Conservation (phyloP, 495 filamentous ascomycete species). For the Aspergillus panamensis region DNA sequence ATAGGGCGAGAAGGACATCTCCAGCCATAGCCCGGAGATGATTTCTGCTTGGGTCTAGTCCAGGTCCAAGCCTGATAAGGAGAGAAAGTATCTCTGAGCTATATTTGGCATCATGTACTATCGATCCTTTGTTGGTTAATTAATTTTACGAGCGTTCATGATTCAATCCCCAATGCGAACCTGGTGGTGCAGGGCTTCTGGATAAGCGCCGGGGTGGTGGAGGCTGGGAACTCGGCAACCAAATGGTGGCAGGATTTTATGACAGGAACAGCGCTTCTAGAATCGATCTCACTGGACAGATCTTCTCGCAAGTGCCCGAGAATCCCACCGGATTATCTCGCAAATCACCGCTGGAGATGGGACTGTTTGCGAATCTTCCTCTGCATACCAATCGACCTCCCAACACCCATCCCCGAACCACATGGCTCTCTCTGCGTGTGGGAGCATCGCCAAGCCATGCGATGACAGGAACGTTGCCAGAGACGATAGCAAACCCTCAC, state of each 20-base stretch:
- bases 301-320: neutral
- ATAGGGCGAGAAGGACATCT: too few relatives aligned
- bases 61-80: neutral
- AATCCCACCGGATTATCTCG: constrained; percentile 13
- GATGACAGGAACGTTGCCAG: constrained; percentile 9
- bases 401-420: constrained; percentile 3
- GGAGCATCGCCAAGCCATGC: constrained; percentile 14
- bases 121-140: neutral
- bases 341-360: constrained; percentile 19
- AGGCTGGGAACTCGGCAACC: constrained; percentile 9
- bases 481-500: constrained; percentile 6
- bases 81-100: constrained; percentile 2
- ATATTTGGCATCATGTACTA: constrained; percentile 25
- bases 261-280: constrained; percentile 40
- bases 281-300: constrained; percentile 27
- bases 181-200: neutral
- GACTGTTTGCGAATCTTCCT: constrained; percentile 1
- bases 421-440: constrained; percentile 14
- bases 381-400: constrained; percentile 14
- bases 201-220: neutral
- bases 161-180: neutral
- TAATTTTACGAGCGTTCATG: neutral
- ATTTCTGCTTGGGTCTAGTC: constrained; percentile 20
- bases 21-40: constrained; percentile 24
- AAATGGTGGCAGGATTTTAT: constrained; percentile 14